Evolutionary conservation across 345 rosid genomes (phyloP).

Genomic region (Mercurialis annua): DNA sequence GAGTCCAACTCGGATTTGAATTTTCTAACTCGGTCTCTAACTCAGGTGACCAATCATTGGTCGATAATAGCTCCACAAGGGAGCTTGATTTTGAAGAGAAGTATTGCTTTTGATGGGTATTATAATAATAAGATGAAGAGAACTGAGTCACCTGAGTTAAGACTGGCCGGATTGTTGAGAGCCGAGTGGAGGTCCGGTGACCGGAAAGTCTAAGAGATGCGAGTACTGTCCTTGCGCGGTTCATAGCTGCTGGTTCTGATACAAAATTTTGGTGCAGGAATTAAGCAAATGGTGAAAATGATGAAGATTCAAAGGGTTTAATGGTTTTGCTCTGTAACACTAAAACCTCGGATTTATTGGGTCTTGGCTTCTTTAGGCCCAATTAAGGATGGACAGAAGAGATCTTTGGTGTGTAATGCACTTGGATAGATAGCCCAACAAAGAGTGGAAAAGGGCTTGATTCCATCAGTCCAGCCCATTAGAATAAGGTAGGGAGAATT

Average conservation of each 20-base stretch:
- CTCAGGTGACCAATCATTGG: slow-evolving; percentile 46
- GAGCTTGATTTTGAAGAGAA: slow-evolving; percentile 49
- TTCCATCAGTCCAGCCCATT: not conserved
- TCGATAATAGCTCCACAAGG: slow-evolving; percentile 39
- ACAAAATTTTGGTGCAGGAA: not conserved
- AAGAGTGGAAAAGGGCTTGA: too few species aligned
- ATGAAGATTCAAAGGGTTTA: slow-evolving; percentile 23
- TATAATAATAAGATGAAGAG: slow-evolving; percentile 22
- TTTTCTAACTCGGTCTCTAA: slow-evolving; percentile 34
- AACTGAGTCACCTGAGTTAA: slow-evolving; percentile 43
- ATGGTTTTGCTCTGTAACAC: not conserved
- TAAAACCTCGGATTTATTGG: not conserved
- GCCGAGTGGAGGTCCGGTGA: slow-evolving; percentile 33
- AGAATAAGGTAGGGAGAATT: too few species aligned
- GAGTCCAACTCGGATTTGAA: slow-evolving; percentile 31
- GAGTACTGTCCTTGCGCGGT: slow-evolving; percentile 48
- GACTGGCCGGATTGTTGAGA: slow-evolving; percentile 28
- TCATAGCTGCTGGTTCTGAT: slow-evolving; percentile 42
- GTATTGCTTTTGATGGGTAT: slow-evolving; percentile 23
- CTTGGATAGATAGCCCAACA: too few species aligned
- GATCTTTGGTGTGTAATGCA: too few species aligned
- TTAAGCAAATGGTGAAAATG: not conserved
- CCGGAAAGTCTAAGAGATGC: slow-evolving; percentile 37
- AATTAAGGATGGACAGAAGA: too few species aligned
- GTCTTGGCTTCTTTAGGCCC: not conserved